Evolutionary conservation across 2,329 filamentous ascomycete genomes (phyloP).

Genomic region (Didymella exigua): DNA sequence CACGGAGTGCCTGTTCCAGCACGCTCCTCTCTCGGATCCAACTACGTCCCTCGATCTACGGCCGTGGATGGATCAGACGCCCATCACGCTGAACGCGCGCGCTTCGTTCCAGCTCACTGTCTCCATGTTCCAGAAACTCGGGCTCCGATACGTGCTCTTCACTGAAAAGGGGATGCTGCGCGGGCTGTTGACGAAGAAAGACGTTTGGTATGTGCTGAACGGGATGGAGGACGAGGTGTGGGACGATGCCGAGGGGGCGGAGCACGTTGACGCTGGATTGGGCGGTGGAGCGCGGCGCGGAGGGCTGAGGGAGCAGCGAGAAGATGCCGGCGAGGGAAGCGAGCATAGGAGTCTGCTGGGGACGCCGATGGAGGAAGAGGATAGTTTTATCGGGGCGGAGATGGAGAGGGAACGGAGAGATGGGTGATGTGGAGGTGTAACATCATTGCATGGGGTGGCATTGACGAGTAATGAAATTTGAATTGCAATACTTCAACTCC

Average conservation of each 20-base stretch:
- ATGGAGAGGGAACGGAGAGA: background rate
- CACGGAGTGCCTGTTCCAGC: constrained; percentile 82
- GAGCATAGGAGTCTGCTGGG: constrained; percentile 50
- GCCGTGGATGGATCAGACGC: constrained; percentile 99
- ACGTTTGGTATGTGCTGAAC: constrained; percentile 92
- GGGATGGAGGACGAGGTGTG: constrained; percentile 49
- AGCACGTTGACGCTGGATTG: constrained; percentile 49
- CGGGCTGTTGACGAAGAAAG: constrained; percentile 94
- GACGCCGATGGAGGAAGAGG: constrained; percentile 29
- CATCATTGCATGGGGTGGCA: too few relatives aligned
- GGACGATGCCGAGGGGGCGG: constrained; percentile 34
- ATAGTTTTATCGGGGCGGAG: constrained; percentile 23
- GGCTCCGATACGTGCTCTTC: constrained; percentile 88
- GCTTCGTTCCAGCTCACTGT: constrained; percentile 83
- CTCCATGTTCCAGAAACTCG: constrained; percentile 92
- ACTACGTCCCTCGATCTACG: constrained; percentile 80
- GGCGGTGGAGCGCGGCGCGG: constrained; percentile 46
- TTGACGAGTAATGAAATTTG: too few relatives aligned
- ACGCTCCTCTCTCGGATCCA: constrained; percentile 77
- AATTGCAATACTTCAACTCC: too few relatives aligned
- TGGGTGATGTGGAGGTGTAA: too few relatives aligned
- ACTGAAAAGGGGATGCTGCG: constrained; percentile 79
- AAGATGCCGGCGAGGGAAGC: constrained; percentile 26
- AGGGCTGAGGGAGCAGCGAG: constrained; percentile 44
- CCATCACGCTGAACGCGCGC: constrained; percentile 81